Evolutionary conservation across 768 basidiomycete genomes (phyloP), one percentile per base, ranked within the genome.

Genomic region (Pulveroboletus frians): DNA sequence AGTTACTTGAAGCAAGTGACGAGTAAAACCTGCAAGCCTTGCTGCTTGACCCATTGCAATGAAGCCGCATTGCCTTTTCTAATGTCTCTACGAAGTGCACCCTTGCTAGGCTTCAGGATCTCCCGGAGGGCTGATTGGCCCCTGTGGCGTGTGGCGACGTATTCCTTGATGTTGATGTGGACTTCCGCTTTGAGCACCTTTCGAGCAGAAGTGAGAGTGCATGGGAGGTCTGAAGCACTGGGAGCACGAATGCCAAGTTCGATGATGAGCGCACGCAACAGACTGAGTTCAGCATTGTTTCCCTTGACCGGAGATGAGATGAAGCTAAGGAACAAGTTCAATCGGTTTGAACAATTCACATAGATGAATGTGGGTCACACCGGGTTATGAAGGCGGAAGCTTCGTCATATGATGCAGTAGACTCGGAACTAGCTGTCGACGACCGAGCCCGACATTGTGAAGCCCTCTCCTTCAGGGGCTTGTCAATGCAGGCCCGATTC

Each of bases 81-180:
- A 41, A 88, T 75, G 52, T 81, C 78, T 60, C 75, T 80, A 47
- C 84, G 76, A 45, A 90, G 73, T 0, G 85, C 78, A 15, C 47
- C 76, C 54, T 76, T 75, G 65, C 69, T 84, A 5, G 83, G 78
- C 53, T 83, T 78, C 76, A 90, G 73, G 48, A 82, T 76, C 36
- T 69, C 56, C 47, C 71, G 80, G 30, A 90, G 71, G 21, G 81
- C 84, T 5, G 72, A 74, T 27, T 77, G 79, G 1, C 86, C 86
- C 59, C 82, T 74, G 46, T 69, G 72, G 34, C 88, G 83, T 29
- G 77, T 76, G 15, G 78, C 77, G 49, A 88, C 71, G 63, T 90
- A 90, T 51, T 89, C 86, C 42, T 75, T 74, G 50, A 91, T 77
- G 58, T 87, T 88, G 27, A 90, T 57, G 60, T 88, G 88, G 0